These are phyloP conservation scores for Vicia villosa DNA, from an alignment of 306 rosid species.

Conservation along the genomic window DNA sequence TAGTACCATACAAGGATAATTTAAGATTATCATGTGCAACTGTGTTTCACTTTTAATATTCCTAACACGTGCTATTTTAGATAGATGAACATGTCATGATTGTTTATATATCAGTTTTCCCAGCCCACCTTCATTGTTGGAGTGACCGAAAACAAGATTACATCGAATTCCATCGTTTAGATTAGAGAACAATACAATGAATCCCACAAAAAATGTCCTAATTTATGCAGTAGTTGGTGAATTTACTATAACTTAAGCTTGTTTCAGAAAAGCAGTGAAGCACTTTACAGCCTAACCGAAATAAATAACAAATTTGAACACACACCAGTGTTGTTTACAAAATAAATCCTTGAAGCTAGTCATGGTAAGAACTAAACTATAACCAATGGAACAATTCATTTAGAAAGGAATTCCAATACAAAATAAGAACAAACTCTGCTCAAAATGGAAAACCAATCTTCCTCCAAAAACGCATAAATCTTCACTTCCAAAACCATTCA, in stretches of 20 bases:
- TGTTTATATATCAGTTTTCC: not conserved
- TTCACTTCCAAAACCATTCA: too few relatives aligned
- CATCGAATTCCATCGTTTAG: not conserved
- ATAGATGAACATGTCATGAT: not conserved
- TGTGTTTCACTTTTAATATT: not conserved
- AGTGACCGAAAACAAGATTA: not conserved
- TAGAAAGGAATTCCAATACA: too few relatives aligned
- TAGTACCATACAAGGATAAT: not conserved
- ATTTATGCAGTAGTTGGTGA: not conserved
- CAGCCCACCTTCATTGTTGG: not conserved
- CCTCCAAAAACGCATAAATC: too few relatives aligned
- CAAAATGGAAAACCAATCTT: too few relatives aligned
- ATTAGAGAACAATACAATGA: not conserved
- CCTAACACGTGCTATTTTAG: conserved; percentile 2
- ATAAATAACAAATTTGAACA: too few relatives aligned
- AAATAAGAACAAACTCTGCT: too few relatives aligned
- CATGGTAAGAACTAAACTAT: too few relatives aligned
- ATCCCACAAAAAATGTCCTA: not conserved
- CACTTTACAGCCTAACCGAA: not conserved
- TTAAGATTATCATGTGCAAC: not conserved
- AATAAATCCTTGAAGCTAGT: too few relatives aligned
- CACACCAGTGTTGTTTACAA: too few relatives aligned
- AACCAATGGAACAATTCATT: too few relatives aligned
- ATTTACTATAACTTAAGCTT: not conserved
- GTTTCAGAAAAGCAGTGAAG: not conserved